A percentile compares a stretch with the other conserved stretches of the same genome.
Evolutionary conservation across 2,329 filamentous ascomycete genomes (phyloP).

Genomic region (Juglanconis juglandina): DNA sequence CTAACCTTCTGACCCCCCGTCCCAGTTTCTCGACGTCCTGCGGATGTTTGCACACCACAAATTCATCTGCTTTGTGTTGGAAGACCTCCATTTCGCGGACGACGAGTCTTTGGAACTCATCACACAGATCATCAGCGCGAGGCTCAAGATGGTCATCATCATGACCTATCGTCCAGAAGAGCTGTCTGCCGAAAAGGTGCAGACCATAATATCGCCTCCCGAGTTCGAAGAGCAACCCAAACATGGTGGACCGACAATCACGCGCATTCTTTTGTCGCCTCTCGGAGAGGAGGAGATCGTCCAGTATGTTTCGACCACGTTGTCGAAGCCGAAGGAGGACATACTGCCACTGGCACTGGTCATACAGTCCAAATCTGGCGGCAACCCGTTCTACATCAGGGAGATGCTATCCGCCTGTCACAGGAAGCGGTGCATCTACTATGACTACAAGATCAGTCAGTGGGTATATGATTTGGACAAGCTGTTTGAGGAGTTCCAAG

Average conservation of each 20-base stretch:
- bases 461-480: slow-evolving; percentile 86
- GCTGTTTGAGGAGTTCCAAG: slow-evolving; percentile 80
- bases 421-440: slow-evolving; percentile 79
- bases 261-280: slow-evolving; percentile 67
- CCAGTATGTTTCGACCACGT: slow-evolving; percentile 76
- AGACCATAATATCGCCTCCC: slow-evolving; percentile 50
- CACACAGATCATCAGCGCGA: slow-evolving; percentile 71
- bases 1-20: neutral
- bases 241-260: slow-evolving; percentile 54
- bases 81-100: slow-evolving; percentile 89
- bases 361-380: slow-evolving; percentile 81
- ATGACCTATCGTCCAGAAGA: slow-evolving; percentile 72
- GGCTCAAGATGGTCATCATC: slow-evolving; percentile 78
- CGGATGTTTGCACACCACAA: slow-evolving; percentile 78
- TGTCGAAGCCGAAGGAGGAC: slow-evolving; percentile 70
- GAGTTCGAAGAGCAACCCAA: slow-evolving; percentile 49
- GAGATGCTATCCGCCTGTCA: slow-evolving; percentile 88
- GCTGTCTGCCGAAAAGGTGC: slow-evolving; percentile 52
- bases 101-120: slow-evolving; percentile 82
- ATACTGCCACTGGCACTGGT: slow-evolving; percentile 76
- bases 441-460: slow-evolving; percentile 75
- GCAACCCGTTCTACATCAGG: slow-evolving; percentile 86
- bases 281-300: slow-evolving; percentile 77
- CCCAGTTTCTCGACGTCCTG: slow-evolving; percentile 71
- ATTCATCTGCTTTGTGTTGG: slow-evolving; percentile 82